Percentiles rank a stretch among this genome's conserved stretches.
phyloP scores from a whole-genome alignment of 2,329 filamentous ascomycete genomes.

The Hypoxylon sp. region DNA sequence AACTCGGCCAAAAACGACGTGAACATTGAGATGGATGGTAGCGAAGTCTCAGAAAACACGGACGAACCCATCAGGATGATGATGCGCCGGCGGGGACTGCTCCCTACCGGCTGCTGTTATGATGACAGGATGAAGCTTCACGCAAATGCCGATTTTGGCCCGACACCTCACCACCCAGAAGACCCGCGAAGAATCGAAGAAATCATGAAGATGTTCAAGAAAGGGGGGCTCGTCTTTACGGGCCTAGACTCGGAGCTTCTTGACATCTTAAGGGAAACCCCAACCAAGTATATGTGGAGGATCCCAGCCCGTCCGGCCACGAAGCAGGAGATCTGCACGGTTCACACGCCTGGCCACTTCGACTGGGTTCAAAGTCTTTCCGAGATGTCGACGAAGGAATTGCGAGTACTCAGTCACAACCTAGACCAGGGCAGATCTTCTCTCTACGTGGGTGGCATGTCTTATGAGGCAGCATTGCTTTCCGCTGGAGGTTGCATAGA shows the following conservation, averaged over 20 bases:
- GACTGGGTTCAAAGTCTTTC: conserved; percentile 74
- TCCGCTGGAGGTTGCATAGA: conserved; percentile 95
- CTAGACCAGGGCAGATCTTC: conserved; percentile 75
- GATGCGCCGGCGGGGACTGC: conserved; percentile 56
- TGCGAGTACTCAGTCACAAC: conserved; percentile 70
- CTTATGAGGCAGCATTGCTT: conserved; percentile 80
- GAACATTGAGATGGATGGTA: conserved; percentile 47
- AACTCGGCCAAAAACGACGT: conserved; percentile 46
- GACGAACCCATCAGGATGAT: conserved; percentile 49
- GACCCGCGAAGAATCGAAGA: conserved; percentile 91
- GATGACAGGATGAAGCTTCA: conserved; percentile 97
- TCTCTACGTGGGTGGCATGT: conserved; percentile 83
- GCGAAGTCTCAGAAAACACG: conserved; percentile 44
- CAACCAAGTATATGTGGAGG: conserved; percentile 73
- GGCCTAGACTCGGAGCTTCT: conserved; percentile 64
- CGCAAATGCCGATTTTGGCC: conserved; percentile 79
- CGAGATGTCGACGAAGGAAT: conserved; percentile 64
- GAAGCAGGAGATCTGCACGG: conserved; percentile 78
- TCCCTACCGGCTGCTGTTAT: conserved; percentile 83
- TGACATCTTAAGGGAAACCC: conserved; percentile 59
- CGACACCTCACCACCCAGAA: conserved; percentile 86
- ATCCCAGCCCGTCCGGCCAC: conserved; percentile 83
- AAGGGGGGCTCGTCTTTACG: conserved; percentile 77
- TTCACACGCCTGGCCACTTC: conserved; percentile 81
- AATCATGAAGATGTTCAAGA: conserved; percentile 89